phyloP scores from a whole-genome alignment of 768 basidiomycete genomes.

The Mycena sanguinolenta region DNA sequence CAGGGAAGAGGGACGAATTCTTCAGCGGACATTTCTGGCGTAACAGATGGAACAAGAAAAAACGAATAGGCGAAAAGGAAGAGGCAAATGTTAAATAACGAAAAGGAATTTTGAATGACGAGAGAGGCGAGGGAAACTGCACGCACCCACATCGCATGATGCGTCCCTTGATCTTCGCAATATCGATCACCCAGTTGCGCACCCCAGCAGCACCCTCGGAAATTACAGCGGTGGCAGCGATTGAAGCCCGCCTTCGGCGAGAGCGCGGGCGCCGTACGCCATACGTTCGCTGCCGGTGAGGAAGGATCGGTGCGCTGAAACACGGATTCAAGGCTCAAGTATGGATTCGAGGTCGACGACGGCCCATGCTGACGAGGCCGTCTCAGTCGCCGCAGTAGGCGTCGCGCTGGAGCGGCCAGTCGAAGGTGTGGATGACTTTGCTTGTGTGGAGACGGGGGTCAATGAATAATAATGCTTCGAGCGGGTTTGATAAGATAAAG shows the following conservation, averaged over 20 bases:
- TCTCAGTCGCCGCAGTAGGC: conserved; percentile 95
- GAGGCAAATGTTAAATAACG: too few species aligned
- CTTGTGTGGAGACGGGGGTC: too few species aligned
- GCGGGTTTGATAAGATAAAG: too few species aligned
- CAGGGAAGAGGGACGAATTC: too few species aligned
- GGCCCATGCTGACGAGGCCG: conserved; percentile 88
- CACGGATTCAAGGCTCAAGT: conserved; percentile 73
- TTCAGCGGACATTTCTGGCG: too few species aligned
- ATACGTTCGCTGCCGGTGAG: conserved; percentile 72
- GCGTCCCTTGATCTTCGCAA: conserved; percentile 98
- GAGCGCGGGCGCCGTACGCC: conserved; percentile 89
- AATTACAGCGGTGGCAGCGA: conserved; percentile 88
- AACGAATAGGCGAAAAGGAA: too few species aligned
- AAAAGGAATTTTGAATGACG: too few species aligned
- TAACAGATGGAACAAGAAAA: too few species aligned
- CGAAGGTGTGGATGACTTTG: conserved; percentile 91
- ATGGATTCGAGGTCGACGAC: conserved; percentile 97
- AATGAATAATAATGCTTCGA: not conserved
- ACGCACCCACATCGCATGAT: conserved; percentile 88
- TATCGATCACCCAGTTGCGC: too few species aligned
- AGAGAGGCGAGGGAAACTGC: too few species aligned
- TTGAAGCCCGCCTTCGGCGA: conserved; percentile 96
- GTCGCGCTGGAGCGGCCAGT: conserved; percentile 88
- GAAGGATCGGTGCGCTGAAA: conserved; percentile 75
- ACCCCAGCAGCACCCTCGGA: too few species aligned